Base-by-base conservation (phyloP, 2,329 filamentous ascomycete species). In the Fusarium foetens region DNA sequence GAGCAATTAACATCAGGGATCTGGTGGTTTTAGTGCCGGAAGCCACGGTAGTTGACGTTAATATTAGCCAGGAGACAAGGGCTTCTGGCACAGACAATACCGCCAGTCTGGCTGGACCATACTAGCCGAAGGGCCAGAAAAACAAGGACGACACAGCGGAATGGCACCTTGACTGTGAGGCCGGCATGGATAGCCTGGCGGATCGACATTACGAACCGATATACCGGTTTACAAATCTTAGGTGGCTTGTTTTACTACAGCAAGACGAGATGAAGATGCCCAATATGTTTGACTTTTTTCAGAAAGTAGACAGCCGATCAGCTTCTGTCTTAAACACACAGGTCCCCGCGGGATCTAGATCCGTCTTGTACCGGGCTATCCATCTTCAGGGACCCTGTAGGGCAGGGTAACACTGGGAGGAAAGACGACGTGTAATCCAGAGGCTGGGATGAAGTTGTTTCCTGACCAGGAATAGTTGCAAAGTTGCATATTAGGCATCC, bases 91-190 rank as follows among this genome's bases (percentile, higher is more conserved):
- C 25, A 53, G 46, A 60, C 36, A 55, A 45, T 73, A 67, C 70
- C 70, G 59, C 55, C 69, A 68, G 70, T 58, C 70, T 70, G 70
- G 68, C 71, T 71, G 61, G 43, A 49, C 71, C 36, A 58, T 71
- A 51, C 43, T 61, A 58, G 63, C 65, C 67, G 55, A 64, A 69
- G 57, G 42, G 53, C 49, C 41, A 58, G 17, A 63, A n/a, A 58
- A 58, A 48, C 58, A 55, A 73, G 72, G 70, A 52, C 58, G 43
- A 63, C 54, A 55, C 17, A 31, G 52, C 65, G 68, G 64, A 74
- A 74, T 74, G 65, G 49, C 42, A 75, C 72, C 64, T 69, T 48
- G 58, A 51, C 42, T 59, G 70, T 60, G 59, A 75, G 64, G 64
- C 65, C 63, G 23, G 67, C 66, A 73, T 71, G 70, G 48, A 70